Base-by-base conservation (phyloP, 148 eudicot species). In the Rhododendron ferrugineum region DNA sequence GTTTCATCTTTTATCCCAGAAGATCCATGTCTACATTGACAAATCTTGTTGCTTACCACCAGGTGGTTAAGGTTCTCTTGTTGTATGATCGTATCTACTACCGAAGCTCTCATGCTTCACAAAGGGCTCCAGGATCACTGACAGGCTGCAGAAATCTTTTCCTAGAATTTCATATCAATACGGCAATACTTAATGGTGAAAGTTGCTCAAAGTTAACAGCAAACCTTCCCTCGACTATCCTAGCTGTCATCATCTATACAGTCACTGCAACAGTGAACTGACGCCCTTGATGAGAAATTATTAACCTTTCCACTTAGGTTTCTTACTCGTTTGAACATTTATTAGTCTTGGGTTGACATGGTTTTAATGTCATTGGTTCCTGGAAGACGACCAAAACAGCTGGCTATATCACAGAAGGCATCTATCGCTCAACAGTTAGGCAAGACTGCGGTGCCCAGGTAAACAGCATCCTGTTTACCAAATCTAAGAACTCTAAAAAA, bases 261-360 rank as follows among this genome's bases (percentile, higher is more conserved):
- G 60, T 58, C 26, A 81, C 72, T 34, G 11, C 50, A 16, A 36
- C 9, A 16, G 13, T 62, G 50, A 60, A 11, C 32, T n/a, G 34
- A 37, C 56, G 84, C n/a, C 34, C 50, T 81, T n/a, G 30, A 81
- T 81, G 11, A 81, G 73, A 22, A 60, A 81, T 54, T 56, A 32
- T 22, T 13, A 58, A 58, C 46, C 64, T 46, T 81, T 81, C 37
- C 62, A 32, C 82, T 52, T 14, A 22, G 64, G 26, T 34, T 81
- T 81, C 28, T 52, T 6, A n/a, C 44, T 14, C 46, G 42, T 73
- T 11, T 7, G 22, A 36, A 74, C 46, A 74, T 74, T 36, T 34
- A 36, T 34, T 34, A 20, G 77, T 7, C 42, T 73, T 68, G 49
- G 49, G 49, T 28, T 68, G 74, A 30, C 36, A 68, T 30, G 74